Evolutionary conservation across 2,329 filamentous ascomycete genomes (phyloP), one percentile per base, ranked within the genome.

Genomic region (Pseudogymnoascus sp.): DNA sequence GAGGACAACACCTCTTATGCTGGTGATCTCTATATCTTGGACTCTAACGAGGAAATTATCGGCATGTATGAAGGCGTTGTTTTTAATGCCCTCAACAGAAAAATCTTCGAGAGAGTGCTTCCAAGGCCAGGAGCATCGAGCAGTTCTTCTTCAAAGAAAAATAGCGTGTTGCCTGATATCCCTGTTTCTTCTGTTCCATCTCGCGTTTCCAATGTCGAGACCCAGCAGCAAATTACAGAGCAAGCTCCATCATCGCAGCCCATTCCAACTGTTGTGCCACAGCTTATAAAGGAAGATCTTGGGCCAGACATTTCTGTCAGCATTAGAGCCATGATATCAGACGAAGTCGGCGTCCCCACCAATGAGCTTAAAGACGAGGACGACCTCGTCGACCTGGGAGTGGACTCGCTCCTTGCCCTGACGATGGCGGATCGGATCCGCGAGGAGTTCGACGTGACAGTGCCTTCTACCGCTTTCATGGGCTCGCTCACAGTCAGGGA

Each of bases 161-260:
- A 87, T 76, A 80, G 85, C 67, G 81, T 89, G 72, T 75, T 89
- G 65, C 86, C 87, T 61, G 85, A 85, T 1, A 77, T 79, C 55
- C 82, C 81, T 64, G 74, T 72, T 39, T 72, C 74, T 25, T 73
- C 33, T 35, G 69, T 75, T 42, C 65, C 72, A 21, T 67, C 74
- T 5, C 69, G 76, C 25, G 65, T 73, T 59, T 70, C 74, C 48
- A 68, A 73, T 59, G 64, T 73, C 33, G 73, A 77, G 65, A 73
- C 76, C 21, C 66, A 71, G 3, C 68, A 72, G 6, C 63, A 72
- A 12, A 64, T 67, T 12, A 64, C 69, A 7, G 63, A 67, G 36
- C 73, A 72, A 66, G 66, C 69, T 21, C 64, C 70, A 0, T 61
- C 72, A 27, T 65, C 72, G 15, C 15, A 27, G 10, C 13, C 18